Conservation (phyloP, 495 filamentous ascomycete species). For the Penicillium steckii region DNA sequence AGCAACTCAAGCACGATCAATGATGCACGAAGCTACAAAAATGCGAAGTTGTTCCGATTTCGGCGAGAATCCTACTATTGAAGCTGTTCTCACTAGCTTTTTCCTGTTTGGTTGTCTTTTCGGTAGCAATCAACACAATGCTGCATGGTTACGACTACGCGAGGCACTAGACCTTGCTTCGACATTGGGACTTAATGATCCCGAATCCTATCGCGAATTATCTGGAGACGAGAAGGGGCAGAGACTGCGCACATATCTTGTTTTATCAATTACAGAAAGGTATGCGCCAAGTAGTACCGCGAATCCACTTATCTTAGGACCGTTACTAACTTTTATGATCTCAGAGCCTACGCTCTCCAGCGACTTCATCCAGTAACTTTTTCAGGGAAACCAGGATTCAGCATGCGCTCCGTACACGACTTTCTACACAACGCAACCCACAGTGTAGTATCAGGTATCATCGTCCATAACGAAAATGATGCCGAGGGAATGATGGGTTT, state of each 20-base stretch:
- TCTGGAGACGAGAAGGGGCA: constrained; percentile 45
- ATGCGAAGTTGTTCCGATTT: constrained; percentile 76
- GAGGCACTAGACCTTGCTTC: constrained; percentile 59
- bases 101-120: constrained; percentile 77
- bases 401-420: constrained; percentile 38
- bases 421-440: constrained; percentile 40
- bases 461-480: constrained; percentile 45
- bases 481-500: constrained; percentile 45
- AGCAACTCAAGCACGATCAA: constrained; percentile 52
- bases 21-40: constrained; percentile 75
- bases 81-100: constrained; percentile 73
- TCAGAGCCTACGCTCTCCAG: constrained; percentile 74
- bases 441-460: constrained; percentile 42
- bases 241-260: constrained; percentile 50
- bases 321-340: constrained; percentile 1
- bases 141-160: constrained; percentile 58
- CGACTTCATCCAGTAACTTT: constrained; percentile 42
- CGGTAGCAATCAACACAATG: constrained; percentile 59
- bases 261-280: constrained; percentile 61
- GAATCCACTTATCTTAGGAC: not conserved
- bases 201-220: constrained; percentile 46
- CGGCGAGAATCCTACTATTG: constrained; percentile 67
- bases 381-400: constrained; percentile 35
- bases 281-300: constrained; percentile 4
- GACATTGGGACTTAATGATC: constrained; percentile 58